These are phyloP conservation scores for Aspergillus sclerotioniger DNA, from an alignment of 495 filamentous ascomycete species.

Conservation along the genomic window DNA sequence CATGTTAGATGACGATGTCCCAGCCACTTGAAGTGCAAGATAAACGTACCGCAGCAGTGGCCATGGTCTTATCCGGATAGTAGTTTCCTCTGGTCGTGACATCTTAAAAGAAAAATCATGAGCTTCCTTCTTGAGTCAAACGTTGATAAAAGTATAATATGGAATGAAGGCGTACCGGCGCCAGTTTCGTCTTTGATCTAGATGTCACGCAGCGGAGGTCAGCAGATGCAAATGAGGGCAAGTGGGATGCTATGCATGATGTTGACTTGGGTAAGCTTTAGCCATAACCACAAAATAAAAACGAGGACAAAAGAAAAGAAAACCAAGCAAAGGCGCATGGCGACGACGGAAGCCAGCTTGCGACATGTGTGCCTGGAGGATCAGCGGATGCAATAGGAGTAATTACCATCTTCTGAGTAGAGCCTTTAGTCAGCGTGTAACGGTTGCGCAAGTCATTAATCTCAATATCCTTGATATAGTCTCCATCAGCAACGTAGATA, in stretches of 20 bases:
- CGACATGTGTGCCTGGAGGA: conserved; percentile 58
- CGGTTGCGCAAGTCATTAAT: conserved; percentile 97
- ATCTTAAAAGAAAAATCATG: conserved; percentile 76
- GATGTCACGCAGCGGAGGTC: conserved; percentile 85
- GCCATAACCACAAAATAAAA: conserved; percentile 57
- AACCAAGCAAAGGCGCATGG: conserved; percentile 32
- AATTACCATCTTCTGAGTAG: conserved; percentile 99
- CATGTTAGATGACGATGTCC: conserved; percentile 5
- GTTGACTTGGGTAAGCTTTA: conserved; percentile 77
- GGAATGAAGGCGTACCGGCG: conserved; percentile 87
- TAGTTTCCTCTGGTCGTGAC: conserved; percentile 96
- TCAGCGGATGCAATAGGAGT: conserved; percentile 76
- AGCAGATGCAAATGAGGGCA: conserved; percentile 93
- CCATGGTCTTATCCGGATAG: conserved; percentile 96
- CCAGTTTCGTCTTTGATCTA: conserved; percentile 99
- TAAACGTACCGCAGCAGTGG: conserved; percentile 77
- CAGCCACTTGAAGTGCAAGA: neutral
- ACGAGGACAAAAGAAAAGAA: conserved; percentile 21
- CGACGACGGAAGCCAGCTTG: conserved; percentile 36
- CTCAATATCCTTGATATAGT: conserved; percentile 97
- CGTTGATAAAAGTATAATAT: conserved; percentile 43
- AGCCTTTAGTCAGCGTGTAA: conserved; percentile 95
- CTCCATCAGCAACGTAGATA: conserved; percentile 90
- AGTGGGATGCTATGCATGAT: conserved; percentile 64
- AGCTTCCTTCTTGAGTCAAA: conserved; percentile 56